Conservation (phyloP, 2,329 filamentous ascomycete species). For the Cadophora malorum region DNA sequence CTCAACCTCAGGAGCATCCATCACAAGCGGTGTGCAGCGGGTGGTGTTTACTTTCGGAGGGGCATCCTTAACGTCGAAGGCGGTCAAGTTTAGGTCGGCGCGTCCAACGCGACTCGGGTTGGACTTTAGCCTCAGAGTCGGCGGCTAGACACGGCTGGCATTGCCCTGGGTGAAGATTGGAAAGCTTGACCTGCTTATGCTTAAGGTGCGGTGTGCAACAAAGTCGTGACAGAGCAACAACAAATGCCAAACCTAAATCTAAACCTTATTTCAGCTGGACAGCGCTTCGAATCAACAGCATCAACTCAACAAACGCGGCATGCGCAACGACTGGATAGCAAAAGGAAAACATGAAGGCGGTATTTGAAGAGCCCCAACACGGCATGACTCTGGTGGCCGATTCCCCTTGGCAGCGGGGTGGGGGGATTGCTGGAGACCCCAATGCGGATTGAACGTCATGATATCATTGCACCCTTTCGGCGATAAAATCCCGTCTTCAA, state of each 20-base stretch:
- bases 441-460: neutral
- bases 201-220: slow-evolving; percentile 36
- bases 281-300: neutral
- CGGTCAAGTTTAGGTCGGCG: neutral
- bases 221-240: slow-evolving; percentile 20
- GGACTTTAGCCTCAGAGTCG: neutral
- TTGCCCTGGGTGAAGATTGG: neutral
- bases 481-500: neutral
- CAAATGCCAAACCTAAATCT: slow-evolving; percentile 1
- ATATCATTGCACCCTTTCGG: neutral
- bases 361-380: neutral
- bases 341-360: neutral
- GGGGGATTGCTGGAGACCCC: neutral
- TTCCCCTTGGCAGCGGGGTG: neutral
- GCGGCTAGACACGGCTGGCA: slow-evolving; percentile 7
- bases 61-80: neutral
- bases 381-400: neutral
- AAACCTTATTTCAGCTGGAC: slow-evolving; percentile 8
- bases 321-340: neutral
- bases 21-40: slow-evolving; percentile 40
- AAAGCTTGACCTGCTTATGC: slow-evolving; percentile 36
- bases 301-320: neutral
- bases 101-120: neutral
- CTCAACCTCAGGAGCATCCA: slow-evolving; percentile 68
- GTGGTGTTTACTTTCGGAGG: slow-evolving; percentile 9